Conservation (phyloP, 371 early-diverging fungal genomes). For the Mucor circinelloides region DNA sequence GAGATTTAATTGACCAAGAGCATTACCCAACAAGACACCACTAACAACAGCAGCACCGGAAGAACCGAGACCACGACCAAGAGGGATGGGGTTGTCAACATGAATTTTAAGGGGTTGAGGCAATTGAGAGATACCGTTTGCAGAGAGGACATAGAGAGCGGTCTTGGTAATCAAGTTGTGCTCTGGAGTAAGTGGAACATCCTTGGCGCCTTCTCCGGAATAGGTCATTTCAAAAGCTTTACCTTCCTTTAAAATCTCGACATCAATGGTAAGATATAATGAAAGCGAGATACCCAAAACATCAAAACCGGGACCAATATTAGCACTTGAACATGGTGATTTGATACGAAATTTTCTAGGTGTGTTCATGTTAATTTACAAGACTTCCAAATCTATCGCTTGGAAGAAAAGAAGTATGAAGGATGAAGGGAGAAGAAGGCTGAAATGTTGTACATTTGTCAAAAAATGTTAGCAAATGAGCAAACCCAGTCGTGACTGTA, state of each 20-base stretch:
- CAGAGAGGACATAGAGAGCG: conserved; percentile 81
- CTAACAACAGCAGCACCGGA: conserved; percentile 96
- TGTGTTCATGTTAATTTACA: conserved; percentile 19
- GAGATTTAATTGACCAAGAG: conserved; percentile 69
- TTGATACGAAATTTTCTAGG: conserved; percentile 67
- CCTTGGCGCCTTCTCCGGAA: conserved; percentile 76
- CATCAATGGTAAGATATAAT: conserved; percentile 77
- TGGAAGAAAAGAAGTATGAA: conserved; percentile 1
- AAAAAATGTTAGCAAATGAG: not conserved
- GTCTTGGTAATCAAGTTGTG: conserved; percentile 91
- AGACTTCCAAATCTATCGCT: not conserved
- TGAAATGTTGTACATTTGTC: not conserved
- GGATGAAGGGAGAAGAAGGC: not conserved
- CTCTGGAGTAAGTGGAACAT: conserved; percentile 76
- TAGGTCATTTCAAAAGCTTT: conserved; percentile 67
- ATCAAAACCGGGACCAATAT: conserved; percentile 98
- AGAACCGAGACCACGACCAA: conserved; percentile 95
- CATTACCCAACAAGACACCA: conserved; percentile 86
- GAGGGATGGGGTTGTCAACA: conserved; percentile 89
- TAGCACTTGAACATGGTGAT: conserved; percentile 94
- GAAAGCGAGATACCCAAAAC: conserved; percentile 90
- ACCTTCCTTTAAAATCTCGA: conserved; percentile 30
- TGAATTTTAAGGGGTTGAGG: conserved; percentile 65
- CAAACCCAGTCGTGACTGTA: conserved; percentile 12
- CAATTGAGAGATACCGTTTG: conserved; percentile 60